Percentiles rank a stretch among this genome's conserved stretches.
These are phyloP conservation scores for Aspergillus hancockii DNA, from an alignment of 495 filamentous ascomycete species.

Conservation along the genomic window DNA sequence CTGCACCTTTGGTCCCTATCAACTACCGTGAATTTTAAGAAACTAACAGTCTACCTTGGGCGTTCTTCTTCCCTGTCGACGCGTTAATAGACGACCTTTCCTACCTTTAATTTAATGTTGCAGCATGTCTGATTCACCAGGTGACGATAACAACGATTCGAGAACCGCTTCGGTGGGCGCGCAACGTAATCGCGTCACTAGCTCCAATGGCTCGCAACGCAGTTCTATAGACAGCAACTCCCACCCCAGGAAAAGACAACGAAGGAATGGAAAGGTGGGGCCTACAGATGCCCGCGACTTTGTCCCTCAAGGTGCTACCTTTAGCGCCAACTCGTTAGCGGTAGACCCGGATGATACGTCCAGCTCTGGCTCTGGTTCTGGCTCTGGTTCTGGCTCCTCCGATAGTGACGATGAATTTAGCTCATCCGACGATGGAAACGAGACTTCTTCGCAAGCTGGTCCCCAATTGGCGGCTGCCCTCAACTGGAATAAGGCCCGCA, in stretches of 20 bases:
- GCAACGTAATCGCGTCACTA: slow-evolving; percentile 26
- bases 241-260: slow-evolving; percentile 33
- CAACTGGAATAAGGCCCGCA: slow-evolving; percentile 46
- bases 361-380: slow-evolving; percentile 34
- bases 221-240: slow-evolving; percentile 27
- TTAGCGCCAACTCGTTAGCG: slow-evolving; percentile 34
- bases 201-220: slow-evolving; percentile 26
- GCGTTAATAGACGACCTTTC: not conserved
- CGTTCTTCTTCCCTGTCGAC: not conserved
- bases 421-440: slow-evolving; percentile 14
- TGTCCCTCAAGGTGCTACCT: slow-evolving; percentile 41
- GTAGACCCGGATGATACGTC: slow-evolving; percentile 40
- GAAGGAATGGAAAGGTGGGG: slow-evolving; percentile 23
- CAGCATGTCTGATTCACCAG: slow-evolving; percentile 34
- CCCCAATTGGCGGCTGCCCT: slow-evolving; percentile 27
- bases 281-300: slow-evolving; percentile 29
- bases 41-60: not conserved
- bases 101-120: not conserved
- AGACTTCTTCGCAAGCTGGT: not conserved
- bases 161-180: slow-evolving; percentile 40
- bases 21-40: slow-evolving; percentile 26
- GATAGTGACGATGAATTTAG: slow-evolving; percentile 11
- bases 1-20: slow-evolving; percentile 17
- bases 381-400: slow-evolving; percentile 29
- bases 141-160: slow-evolving; percentile 42